phyloP scores from a whole-genome alignment of 495 filamentous ascomycete species.

The Penicillium flavigenum region DNA sequence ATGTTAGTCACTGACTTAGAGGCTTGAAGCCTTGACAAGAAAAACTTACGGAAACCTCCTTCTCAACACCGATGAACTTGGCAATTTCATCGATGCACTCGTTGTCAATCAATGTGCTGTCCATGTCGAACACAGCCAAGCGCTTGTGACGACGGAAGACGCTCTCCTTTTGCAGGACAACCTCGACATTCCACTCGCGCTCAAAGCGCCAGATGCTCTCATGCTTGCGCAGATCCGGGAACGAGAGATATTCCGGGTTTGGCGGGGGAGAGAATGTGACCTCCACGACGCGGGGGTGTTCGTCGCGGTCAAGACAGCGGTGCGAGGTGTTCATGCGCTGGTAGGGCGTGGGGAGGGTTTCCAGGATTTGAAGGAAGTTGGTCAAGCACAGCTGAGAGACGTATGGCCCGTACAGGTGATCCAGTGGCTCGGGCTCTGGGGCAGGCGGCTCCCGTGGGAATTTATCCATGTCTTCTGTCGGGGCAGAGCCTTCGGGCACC shows the following conservation, averaged over 20 bases:
- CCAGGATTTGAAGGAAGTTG: constrained; percentile 74
- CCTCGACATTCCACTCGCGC: constrained; percentile 83
- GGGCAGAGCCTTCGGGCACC: constrained; percentile 54
- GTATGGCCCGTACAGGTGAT: constrained; percentile 73
- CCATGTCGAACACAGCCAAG: constrained; percentile 95
- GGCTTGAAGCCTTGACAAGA: not conserved
- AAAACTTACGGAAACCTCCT: constrained; percentile 56
- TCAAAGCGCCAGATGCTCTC: constrained; percentile 81
- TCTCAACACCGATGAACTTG: constrained; percentile 70
- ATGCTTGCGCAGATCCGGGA: constrained; percentile 69
- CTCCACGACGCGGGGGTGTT: constrained; percentile 66
- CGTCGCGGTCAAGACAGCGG: constrained; percentile 63
- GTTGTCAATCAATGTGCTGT: constrained; percentile 91
- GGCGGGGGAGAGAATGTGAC: constrained; percentile 67
- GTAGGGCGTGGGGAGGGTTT: constrained; percentile 63
- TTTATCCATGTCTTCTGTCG: constrained; percentile 64
- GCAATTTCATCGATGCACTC: constrained; percentile 97
- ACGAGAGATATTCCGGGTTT: constrained; percentile 63
- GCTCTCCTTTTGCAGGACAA: constrained; percentile 67
- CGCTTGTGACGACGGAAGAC: constrained; percentile 75
- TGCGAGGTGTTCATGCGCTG: constrained; percentile 63
- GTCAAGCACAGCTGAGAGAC: constrained; percentile 79
- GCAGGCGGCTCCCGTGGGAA: constrained; percentile 71
- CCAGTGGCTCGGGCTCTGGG: constrained; percentile 62
- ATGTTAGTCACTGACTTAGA: not conserved